Percentiles rank a stretch among this genome's conserved stretches.
Conservation (phyloP, 306 rosid genomes). For the Senna tora region DNA sequence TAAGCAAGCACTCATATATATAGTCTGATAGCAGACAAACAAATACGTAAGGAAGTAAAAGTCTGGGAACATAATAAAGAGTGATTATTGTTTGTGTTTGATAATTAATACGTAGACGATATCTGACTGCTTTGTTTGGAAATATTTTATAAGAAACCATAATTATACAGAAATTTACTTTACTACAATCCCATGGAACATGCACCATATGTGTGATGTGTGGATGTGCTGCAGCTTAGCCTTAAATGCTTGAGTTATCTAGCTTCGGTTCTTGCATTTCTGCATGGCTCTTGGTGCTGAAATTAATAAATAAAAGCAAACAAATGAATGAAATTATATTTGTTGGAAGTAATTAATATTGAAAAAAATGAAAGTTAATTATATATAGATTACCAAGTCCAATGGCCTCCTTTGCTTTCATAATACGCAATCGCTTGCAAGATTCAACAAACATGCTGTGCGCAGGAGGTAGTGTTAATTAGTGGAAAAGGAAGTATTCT, state of each 20-base stretch:
- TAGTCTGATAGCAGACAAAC: conserved; percentile 29
- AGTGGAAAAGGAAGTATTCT: too few species aligned
- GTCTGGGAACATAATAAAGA: conserved; percentile 45
- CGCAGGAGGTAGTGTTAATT: neutral
- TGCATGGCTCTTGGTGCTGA: conserved; percentile 93
- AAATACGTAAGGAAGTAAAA: conserved; percentile 38
- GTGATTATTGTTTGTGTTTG: conserved; percentile 48
- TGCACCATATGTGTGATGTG: conserved; percentile 57
- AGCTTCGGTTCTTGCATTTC: conserved; percentile 81
- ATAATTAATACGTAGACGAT: conserved; percentile 37
- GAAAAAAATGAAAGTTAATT: too few species aligned
- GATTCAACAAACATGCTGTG: conserved; percentile 90
- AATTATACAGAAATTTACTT: conserved; percentile 50
- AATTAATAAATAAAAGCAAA: conserved; percentile 14
- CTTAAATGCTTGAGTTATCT: conserved; percentile 35
- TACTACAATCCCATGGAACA: conserved; percentile 50
- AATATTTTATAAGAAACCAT: conserved; percentile 44
- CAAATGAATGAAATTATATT: too few species aligned
- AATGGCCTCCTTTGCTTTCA: conserved; percentile 96
- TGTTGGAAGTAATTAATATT: too few species aligned
- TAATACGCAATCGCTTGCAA: conserved; percentile 91
- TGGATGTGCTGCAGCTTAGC: conserved; percentile 45
- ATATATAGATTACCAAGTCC: conserved; percentile 82
- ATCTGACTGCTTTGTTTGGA: conserved; percentile 41
- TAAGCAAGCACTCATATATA: conserved; percentile 43